These are phyloP conservation scores for Penicillium manginii DNA, from an alignment of 495 filamentous ascomycete species.

Conservation along the genomic window DNA sequence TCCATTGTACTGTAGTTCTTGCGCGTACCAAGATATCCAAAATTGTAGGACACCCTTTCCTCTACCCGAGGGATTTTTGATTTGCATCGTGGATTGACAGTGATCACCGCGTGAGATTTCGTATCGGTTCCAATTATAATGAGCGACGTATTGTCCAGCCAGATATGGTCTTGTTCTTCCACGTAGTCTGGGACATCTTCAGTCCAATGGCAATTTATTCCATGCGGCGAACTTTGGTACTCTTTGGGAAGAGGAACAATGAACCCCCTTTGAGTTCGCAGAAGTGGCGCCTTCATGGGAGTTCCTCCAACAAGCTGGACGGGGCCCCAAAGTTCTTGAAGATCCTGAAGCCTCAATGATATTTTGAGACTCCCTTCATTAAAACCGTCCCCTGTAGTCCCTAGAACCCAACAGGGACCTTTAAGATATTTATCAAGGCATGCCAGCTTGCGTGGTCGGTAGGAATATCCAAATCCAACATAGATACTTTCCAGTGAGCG, in stretches of 20 bases:
- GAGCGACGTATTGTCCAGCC: background rate
- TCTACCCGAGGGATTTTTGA: slow-evolving; percentile 5
- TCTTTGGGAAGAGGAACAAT: slow-evolving; percentile 12
- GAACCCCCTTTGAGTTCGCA: slow-evolving; percentile 15
- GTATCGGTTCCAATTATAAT: slow-evolving; percentile 13
- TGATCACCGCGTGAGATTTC: background rate
- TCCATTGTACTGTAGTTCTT: slow-evolving; percentile 1
- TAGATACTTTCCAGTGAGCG: background rate
- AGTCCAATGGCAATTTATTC: slow-evolving; percentile 14
- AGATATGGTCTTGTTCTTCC: background rate
- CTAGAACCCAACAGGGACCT: slow-evolving; percentile 8
- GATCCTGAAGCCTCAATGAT: slow-evolving; percentile 7
- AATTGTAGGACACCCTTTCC: background rate
- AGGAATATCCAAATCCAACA: slow-evolving; percentile 9
- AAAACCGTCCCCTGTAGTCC: background rate
- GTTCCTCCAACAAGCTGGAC: slow-evolving; percentile 3
- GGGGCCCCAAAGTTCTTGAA: slow-evolving; percentile 15
- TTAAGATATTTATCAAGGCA: slow-evolving; percentile 13
- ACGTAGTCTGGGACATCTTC: background rate
- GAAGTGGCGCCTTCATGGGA: background rate
- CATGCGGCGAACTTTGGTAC: background rate
- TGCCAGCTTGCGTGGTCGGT: slow-evolving; percentile 5
- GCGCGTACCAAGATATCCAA: slow-evolving; percentile 4
- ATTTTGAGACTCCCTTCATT: slow-evolving; percentile 1
- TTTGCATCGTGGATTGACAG: slow-evolving; percentile 3